These are phyloP conservation scores for Colletotrichum abscissum DNA, from an alignment of 2,329 filamentous ascomycete genomes.

Conservation along the genomic window DNA sequence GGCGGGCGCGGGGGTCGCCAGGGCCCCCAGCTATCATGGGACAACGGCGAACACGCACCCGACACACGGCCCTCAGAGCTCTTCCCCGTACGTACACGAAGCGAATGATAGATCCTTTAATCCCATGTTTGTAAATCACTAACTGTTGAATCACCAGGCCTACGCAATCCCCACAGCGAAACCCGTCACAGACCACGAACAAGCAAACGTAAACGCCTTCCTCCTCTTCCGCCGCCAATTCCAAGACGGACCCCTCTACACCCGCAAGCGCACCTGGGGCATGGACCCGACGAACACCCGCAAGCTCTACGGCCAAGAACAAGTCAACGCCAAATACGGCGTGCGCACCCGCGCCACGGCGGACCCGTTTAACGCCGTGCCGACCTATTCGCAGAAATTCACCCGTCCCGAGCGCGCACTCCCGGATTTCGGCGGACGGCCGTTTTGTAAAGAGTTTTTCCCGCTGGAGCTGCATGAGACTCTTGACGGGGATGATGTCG, in stretches of 20 bases:
- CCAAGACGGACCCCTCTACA: slow-evolving; percentile 67
- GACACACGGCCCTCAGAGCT: slow-evolving; percentile 69
- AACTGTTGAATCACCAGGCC: slow-evolving; percentile 47
- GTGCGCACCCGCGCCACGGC: slow-evolving; percentile 65
- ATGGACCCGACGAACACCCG: slow-evolving; percentile 52
- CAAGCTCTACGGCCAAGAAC: slow-evolving; percentile 66
- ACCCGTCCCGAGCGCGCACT: slow-evolving; percentile 61
- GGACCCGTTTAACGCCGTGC: slow-evolving; percentile 69
- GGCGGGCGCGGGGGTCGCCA: slow-evolving; percentile 61
- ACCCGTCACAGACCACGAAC: slow-evolving; percentile 56
- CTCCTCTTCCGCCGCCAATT: slow-evolving; percentile 68
- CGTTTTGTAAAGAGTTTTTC: slow-evolving; percentile 65
- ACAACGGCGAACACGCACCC: slow-evolving; percentile 60
- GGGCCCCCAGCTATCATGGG: slow-evolving; percentile 63
- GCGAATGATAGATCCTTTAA: background rate
- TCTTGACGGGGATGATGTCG: slow-evolving; percentile 59
- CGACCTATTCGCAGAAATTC: slow-evolving; percentile 69
- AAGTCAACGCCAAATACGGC: slow-evolving; percentile 66
- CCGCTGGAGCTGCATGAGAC: slow-evolving; percentile 66
- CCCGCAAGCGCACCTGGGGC: slow-evolving; percentile 53
- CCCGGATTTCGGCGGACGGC: slow-evolving; percentile 63
- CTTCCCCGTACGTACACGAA: slow-evolving; percentile 59
- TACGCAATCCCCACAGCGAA: slow-evolving; percentile 61
- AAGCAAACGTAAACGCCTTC: slow-evolving; percentile 60
- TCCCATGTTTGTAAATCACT: background rate